Conservation (phyloP, 1,284 basidiomycete genomes). For the Gomphus sp. region DNA sequence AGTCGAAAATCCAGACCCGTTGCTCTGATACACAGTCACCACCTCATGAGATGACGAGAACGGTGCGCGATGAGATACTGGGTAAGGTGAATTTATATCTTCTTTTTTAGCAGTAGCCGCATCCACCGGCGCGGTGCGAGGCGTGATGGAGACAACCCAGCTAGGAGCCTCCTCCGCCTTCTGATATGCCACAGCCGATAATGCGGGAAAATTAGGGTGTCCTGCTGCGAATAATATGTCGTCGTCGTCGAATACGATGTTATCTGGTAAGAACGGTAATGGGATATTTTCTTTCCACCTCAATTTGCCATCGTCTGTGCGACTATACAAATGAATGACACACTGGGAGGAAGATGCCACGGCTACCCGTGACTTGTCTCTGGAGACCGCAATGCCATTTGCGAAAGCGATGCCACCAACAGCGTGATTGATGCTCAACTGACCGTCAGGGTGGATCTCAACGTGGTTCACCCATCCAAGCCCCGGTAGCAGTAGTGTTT, state of each 20-base stretch:
- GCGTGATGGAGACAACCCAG: slow-evolving; percentile 42
- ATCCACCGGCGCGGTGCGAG: slow-evolving; percentile 11
- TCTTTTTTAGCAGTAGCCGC: slow-evolving; percentile 17
- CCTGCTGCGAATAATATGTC: slow-evolving; percentile 48
- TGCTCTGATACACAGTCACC: slow-evolving; percentile 55
- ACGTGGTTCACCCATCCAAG: slow-evolving; percentile 51
- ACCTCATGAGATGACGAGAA: slow-evolving; percentile 30
- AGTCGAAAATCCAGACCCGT: slow-evolving; percentile 35
- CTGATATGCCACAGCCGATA: slow-evolving; percentile 35
- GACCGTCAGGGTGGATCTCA: slow-evolving; percentile 23
- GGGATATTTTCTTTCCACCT: slow-evolving; percentile 28
- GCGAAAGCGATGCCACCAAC: slow-evolving; percentile 49
- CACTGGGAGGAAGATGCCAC: slow-evolving; percentile 43
- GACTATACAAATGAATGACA: slow-evolving; percentile 41
- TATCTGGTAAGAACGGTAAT: slow-evolving; percentile 54
- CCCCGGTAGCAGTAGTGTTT: slow-evolving; percentile 48
- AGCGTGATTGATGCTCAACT: slow-evolving; percentile 23
- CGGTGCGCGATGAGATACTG: slow-evolving; percentile 31
- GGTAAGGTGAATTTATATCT: slow-evolving; percentile 36
- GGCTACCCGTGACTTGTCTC: slow-evolving; percentile 37
- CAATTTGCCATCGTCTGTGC: slow-evolving; percentile 22
- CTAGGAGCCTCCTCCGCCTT: slow-evolving; percentile 35
- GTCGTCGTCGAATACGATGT: slow-evolving; percentile 41
- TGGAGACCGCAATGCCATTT: slow-evolving; percentile 56
- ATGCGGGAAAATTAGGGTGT: slow-evolving; percentile 50